A percentile compares a stretch with the other conserved stretches of the same genome.
These are phyloP conservation scores for Mitragyna speciosa DNA, from an alignment of 257 asterid species.

Conservation along the genomic window DNA sequence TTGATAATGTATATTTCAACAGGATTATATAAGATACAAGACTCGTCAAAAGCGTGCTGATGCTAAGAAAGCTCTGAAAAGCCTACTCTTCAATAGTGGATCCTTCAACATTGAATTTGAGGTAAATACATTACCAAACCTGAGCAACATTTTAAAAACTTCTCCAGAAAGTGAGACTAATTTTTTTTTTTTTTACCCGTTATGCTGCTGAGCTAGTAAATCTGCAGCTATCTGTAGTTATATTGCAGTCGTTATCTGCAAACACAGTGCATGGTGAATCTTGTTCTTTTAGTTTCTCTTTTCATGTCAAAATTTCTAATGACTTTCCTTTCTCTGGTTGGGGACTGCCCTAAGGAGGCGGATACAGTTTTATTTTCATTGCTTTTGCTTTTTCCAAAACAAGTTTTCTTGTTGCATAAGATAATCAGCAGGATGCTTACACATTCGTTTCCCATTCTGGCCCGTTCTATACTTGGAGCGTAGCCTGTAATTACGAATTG, in stretches of 20 bases:
- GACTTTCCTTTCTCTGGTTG: not conserved
- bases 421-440: not conserved
- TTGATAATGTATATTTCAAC: constrained; percentile 26
- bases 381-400: too few species aligned
- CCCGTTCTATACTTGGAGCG: not conserved
- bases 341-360: not conserved
- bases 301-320: not conserved
- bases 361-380: too few species aligned
- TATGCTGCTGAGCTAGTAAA: not conserved
- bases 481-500: not conserved
- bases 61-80: constrained; percentile 63
- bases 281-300: not conserved
- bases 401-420: not conserved
- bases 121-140: constrained; percentile 38
- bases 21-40: constrained; percentile 52
- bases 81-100: constrained; percentile 50
- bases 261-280: not conserved
- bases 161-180: not conserved
- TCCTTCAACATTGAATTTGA: constrained; percentile 41
- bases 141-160: not conserved
- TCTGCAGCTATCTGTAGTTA: not conserved
- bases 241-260: not conserved
- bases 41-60: constrained; percentile 68
- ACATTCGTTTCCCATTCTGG: not conserved
- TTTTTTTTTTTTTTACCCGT: not conserved